Base-by-base conservation (phyloP, 208 protist species). In the Leishmania amazonensis region DNA sequence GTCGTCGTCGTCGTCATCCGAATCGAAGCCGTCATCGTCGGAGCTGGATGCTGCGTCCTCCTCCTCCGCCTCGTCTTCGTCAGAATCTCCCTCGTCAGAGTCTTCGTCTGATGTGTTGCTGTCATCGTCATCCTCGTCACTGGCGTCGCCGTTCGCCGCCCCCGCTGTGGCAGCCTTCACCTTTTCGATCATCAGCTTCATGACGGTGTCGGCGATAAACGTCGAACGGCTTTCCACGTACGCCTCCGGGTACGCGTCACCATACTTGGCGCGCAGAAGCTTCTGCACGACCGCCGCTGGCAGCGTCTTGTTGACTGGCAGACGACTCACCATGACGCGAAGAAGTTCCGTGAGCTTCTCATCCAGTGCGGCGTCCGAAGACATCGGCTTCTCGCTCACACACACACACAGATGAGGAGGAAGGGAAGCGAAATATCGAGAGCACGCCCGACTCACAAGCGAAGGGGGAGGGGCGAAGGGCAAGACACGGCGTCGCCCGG, bases 281-380 rank as follows among this genome's bases (percentile, higher is more conserved):
- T 96, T 87, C 84, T 90, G 80, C 38, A 95, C 89, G 0, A 97
- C 90, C 3, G 88, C 81, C 35, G 89, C 81, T n/a, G 89, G 87
- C 9, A 97, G 75, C 62, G 85, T 88, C 85, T 96, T 97, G 79
- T 93, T 94, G 47, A 81, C 86, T 19, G 94, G 93, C 47, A 96
- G 86, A 21, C 90, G 90, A 42, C 81, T 82, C 75, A 93, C 79
- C 87, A 97, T 94, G 58, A 89, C 80, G 42, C 88, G 84, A 19
- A 97, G 79, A n/a, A 97, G 87, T 53, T 79, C 82, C 35, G 64
- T 83, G 35, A 97, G 86, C 81, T 94, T 93, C 49, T 31, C 82
- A 64, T 97, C 91, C 54, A 91, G 86, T 49, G 87, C 91, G 21
- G 88, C 83, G 71, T 83, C 85, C 31, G 88, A 87, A 13, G 83